Evolutionary conservation across 305 asterid genomes (phyloP).

Genomic region (Fraxinus paxiana): DNA sequence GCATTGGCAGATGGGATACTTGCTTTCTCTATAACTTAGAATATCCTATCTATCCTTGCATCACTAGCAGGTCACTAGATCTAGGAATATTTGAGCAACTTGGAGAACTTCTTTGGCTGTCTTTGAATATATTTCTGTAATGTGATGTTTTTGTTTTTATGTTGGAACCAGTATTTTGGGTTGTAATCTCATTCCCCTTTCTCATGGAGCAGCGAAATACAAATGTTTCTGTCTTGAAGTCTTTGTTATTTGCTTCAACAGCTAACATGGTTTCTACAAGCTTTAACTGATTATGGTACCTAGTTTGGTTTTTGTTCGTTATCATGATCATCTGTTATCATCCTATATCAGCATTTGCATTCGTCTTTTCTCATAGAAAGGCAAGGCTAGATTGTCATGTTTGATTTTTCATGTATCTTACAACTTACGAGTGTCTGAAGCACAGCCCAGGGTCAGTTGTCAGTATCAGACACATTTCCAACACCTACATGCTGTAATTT

Average conservation of each 20-base stretch:
- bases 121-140: neutral
- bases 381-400: neutral
- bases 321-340: neutral
- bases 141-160: neutral
- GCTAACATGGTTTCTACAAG: neutral
- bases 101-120: neutral
- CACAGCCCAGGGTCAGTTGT: neutral
- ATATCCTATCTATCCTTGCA: neutral
- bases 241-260: neutral
- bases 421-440: neutral
- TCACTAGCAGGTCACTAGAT: neutral
- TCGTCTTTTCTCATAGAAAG: neutral
- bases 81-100: neutral
- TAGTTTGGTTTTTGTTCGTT: neutral
- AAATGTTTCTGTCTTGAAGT: neutral
- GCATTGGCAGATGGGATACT: neutral
- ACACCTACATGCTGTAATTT: neutral
- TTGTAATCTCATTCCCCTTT: constrained; percentile 8
- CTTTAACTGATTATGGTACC: neutral
- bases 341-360: neutral
- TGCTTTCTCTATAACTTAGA: neutral
- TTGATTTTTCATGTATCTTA: neutral
- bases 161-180: neutral
- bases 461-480: neutral
- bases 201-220: neutral